Conservation (phyloP, 257 asterid genomes). For the Leonotis leonurus region DNA sequence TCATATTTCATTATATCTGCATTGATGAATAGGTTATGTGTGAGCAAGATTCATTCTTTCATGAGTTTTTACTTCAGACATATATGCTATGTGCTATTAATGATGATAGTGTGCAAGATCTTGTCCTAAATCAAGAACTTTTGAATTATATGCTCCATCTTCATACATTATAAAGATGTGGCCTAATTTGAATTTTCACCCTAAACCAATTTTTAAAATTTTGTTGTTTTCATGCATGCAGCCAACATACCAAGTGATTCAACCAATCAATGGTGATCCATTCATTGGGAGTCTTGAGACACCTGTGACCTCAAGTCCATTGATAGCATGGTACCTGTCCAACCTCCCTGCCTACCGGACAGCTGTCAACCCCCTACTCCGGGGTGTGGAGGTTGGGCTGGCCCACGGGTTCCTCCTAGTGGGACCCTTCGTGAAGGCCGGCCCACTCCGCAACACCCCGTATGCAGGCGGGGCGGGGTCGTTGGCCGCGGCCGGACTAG, state of each 20-base stretch:
- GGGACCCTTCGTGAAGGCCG: slow-evolving; percentile 75
- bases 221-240: no score
- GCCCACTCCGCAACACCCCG: slow-evolving; percentile 70
- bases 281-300: slow-evolving; percentile 96
- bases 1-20: not conserved
- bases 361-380: slow-evolving; percentile 70
- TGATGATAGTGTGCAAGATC: not conserved
- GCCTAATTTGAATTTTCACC: no score
- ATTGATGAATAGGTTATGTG: not conserved
- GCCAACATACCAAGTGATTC: slow-evolving; percentile 94
- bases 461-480: slow-evolving; percentile 67
- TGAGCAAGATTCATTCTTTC: slow-evolving; percentile 1
- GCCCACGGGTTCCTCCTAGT: slow-evolving; percentile 89
- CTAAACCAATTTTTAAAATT: no score
- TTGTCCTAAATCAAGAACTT: not conserved
- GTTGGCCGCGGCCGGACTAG: slow-evolving; percentile 78
- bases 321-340: slow-evolving; percentile 93
- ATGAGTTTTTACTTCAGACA: not conserved
- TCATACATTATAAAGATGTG: not conserved
- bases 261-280: slow-evolving; percentile 93
- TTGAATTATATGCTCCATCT: not conserved
- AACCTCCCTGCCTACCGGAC: slow-evolving; percentile 88
- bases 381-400: slow-evolving; percentile 76
- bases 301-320: slow-evolving; percentile 90
- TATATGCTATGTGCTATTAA: not conserved